Evolutionary conservation across 352 stramenopile species (phyloP), one percentile per base, ranked within the genome.

Genomic region (Pythium insidiosum): DNA sequence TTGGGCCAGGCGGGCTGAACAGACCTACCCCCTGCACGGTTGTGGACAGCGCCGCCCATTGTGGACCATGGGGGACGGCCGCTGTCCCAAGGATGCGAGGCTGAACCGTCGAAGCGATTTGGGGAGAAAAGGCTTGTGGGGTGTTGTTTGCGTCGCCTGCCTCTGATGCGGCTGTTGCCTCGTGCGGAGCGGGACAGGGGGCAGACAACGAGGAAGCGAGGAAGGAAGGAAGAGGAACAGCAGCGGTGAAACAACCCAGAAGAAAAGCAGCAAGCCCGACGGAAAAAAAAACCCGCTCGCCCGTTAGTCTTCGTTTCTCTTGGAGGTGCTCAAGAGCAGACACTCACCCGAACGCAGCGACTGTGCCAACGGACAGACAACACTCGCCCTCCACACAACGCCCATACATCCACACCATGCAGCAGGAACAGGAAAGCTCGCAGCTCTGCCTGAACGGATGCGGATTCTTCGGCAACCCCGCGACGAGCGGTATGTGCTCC

Each of bases 361-460:
- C 12, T 39, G 6, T n/a, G 34, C 18, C 34, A 29, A 21, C 39
- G 20, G 28, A 15, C 38, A 28, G 33, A 12, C 21, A 40, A 31
- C 33, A 34, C 21, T 38, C 12, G 11, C 31, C n/a, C 13, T 29
- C n/a, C 18, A 38, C 31, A 45, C 29, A 34, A 25, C 9, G 5
- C 38, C 20, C 42, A 46, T 22, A 23, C 39, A 39, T 40, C 26
- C 31, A 40, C 48, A 64, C 18, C 23, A 89, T 89, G 77, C 77
- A 89, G 61, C 77, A 89, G 56, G 72, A 89, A 63, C 72, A 74
- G 41, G 77, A 89, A 63, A 81, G 67, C 43, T 55, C 69, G n/a
- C 63, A 82, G 43, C 50, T 89, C 44, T 89, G 77, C 46, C 57
- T 70, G 16, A 84, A 84, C 53, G 74, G 74, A 37, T 89, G 77